Conservation (phyloP, 192 early-diverging fungal species). For the Umbelopsis vinacea region DNA sequence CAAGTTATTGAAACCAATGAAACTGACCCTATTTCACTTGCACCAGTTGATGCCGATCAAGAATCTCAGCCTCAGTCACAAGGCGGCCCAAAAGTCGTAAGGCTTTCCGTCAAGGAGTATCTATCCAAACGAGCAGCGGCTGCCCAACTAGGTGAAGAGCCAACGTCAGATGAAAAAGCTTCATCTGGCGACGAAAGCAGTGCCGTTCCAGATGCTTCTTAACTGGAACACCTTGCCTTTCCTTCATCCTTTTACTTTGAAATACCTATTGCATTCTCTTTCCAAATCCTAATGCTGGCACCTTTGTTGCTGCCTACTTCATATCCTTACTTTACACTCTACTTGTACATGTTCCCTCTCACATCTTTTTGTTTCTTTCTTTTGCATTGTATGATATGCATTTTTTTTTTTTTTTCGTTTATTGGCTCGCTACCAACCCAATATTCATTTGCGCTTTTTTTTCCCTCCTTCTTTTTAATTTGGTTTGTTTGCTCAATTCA, state of each 20-base stretch:
- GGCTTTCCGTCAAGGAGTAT: constrained; percentile 20
- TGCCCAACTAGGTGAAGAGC: background rate
- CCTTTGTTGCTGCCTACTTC: background rate
- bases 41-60: background rate
- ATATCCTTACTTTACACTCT: constrained; percentile 16
- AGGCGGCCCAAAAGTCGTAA: constrained; percentile 7
- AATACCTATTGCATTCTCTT: constrained; percentile 15
- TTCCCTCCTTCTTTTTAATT: background rate
- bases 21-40: background rate
- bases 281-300: constrained; percentile 7
- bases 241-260: background rate
- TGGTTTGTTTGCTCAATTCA: background rate
- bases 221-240: background rate
- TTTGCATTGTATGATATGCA: constrained; percentile 23
- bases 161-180: background rate
- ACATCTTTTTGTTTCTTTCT: background rate
- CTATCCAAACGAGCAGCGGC: constrained; percentile 3
- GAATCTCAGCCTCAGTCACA: background rate
- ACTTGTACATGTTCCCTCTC: constrained; percentile 19
- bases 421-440: background rate
- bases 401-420: background rate
- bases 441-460: background rate
- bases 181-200: background rate
- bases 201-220: background rate
- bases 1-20: background rate